These are phyloP conservation scores for Kazachstania psychrophila DNA, from an alignment of 805 yeast species.

Conservation along the genomic window DNA sequence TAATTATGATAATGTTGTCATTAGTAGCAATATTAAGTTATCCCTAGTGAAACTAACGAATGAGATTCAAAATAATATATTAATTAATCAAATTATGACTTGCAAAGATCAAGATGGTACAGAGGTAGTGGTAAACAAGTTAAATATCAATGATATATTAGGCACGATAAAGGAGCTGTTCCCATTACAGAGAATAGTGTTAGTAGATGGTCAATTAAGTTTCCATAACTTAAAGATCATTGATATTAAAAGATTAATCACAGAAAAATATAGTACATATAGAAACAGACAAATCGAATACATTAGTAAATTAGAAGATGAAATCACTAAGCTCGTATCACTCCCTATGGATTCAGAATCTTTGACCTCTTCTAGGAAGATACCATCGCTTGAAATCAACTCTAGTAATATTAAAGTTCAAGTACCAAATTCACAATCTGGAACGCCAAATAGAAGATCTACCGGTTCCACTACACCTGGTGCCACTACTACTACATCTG, in stretches of 20 bases:
- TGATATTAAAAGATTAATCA: slow-evolving; percentile 13
- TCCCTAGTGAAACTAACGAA: slow-evolving; percentile 27
- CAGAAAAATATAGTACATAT: slow-evolving; percentile 13
- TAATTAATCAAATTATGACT: slow-evolving; percentile 18
- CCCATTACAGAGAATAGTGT: slow-evolving; percentile 23
- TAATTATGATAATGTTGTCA: slow-evolving; percentile 2
- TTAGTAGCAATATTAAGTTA: slow-evolving; percentile 18
- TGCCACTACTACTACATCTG: slow-evolving; percentile 2
- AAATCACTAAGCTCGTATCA: slow-evolving; percentile 9
- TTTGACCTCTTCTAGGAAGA: too few relatives aligned
- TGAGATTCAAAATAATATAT: slow-evolving; percentile 26
- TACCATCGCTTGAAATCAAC: too few relatives aligned
- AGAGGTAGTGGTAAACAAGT: slow-evolving; percentile 8
- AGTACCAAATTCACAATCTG: too few relatives aligned
- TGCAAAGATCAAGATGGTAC: slow-evolving; percentile 9
- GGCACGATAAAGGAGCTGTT: slow-evolving; percentile 22
- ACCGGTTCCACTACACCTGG: too few relatives aligned
- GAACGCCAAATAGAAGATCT: not conserved
- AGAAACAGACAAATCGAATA: slow-evolving; percentile 9
- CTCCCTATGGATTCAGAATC: too few relatives aligned
- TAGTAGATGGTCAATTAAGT: slow-evolving; percentile 28
- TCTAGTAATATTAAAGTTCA: too few relatives aligned
- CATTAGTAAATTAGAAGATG: slow-evolving; percentile 16
- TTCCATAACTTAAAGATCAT: slow-evolving; percentile 24
- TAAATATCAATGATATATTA: slow-evolving; percentile 27